Conservation (phyloP, 148 eudicot species). For the Nepenthes gracilis region DNA sequence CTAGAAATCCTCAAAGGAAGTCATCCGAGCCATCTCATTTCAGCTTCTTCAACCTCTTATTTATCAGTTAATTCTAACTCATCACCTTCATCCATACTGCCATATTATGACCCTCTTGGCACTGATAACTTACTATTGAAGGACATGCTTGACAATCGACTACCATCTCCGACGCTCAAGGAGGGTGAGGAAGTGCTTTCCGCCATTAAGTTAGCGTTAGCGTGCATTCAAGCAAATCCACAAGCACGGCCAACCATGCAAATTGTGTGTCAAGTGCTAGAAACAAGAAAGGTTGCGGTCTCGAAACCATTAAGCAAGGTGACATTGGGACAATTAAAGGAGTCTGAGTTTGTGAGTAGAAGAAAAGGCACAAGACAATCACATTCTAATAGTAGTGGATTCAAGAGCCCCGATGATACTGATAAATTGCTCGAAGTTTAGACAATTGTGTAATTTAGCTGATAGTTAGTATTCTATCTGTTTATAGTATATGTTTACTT, state of each 20-base stretch:
- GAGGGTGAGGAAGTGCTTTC: slow-evolving; percentile 12
- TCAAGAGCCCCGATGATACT: too few relatives aligned
- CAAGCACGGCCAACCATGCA: slow-evolving; percentile 35
- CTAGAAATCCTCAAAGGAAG: slow-evolving; percentile 33
- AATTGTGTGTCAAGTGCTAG: slow-evolving; percentile 16
- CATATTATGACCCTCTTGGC: neutral
- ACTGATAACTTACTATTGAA: neutral
- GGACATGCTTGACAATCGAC: slow-evolving; percentile 25
- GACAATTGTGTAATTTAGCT: too few relatives aligned
- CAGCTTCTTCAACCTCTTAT: slow-evolving; percentile 6
- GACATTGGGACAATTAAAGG: slow-evolving; percentile 8
- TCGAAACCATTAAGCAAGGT: slow-evolving; percentile 3
- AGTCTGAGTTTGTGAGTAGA: slow-evolving; percentile 3
- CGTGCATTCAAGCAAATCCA: slow-evolving; percentile 30
- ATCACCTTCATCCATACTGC: slow-evolving; percentile 1
- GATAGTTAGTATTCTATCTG: too few relatives aligned
- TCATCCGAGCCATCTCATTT: slow-evolving; percentile 29
- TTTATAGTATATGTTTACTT: too few relatives aligned
- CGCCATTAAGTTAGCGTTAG: slow-evolving; percentile 20
- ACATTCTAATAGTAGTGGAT: too few relatives aligned
- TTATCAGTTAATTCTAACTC: slow-evolving; percentile 1
- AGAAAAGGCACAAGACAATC: slow-evolving; percentile 3
- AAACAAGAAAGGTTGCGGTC: slow-evolving; percentile 8
- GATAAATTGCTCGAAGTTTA: too few relatives aligned
- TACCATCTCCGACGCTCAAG: slow-evolving; percentile 15